A percentile compares a stretch with the other conserved stretches of the same genome.
Evolutionary conservation across 306 rosid species (phyloP).

Genomic region (Alnus rubra): DNA sequence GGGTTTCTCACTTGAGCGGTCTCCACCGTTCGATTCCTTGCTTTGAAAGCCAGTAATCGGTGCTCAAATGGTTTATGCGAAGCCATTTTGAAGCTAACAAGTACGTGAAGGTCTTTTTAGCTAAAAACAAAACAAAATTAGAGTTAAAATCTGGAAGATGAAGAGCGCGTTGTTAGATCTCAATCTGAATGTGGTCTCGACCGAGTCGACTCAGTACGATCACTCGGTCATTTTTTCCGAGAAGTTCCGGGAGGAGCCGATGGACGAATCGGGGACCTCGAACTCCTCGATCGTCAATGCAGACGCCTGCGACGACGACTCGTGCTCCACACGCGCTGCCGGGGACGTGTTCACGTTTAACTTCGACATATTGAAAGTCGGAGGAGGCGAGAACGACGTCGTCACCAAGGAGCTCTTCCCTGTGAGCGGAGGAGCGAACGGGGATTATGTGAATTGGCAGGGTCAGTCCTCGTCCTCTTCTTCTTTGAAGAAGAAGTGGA

Average conservation of each 20-base stretch:
- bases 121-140: background rate
- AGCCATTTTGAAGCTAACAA: slow-evolving; percentile 6
- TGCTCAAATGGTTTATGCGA: background rate
- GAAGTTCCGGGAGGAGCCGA: slow-evolving; percentile 58
- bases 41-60: slow-evolving; percentile 24
- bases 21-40: slow-evolving; percentile 18
- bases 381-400: slow-evolving; percentile 37
- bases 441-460: slow-evolving; percentile 44
- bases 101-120: slow-evolving; percentile 21
- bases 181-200: slow-evolving; percentile 66
- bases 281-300: slow-evolving; percentile 95
- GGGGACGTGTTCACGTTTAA: slow-evolving; percentile 60
- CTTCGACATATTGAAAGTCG: slow-evolving; percentile 82
- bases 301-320: slow-evolving; percentile 83
- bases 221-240: slow-evolving; percentile 43
- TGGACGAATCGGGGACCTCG: slow-evolving; percentile 95
- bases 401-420: slow-evolving; percentile 77
- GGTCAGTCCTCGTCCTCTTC: slow-evolving; percentile 50
- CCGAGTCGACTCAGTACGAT: slow-evolving; percentile 51
- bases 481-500: slow-evolving; percentile 54
- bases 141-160: slow-evolving; percentile 34
- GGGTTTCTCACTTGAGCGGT: slow-evolving; percentile 30
- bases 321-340: slow-evolving; percentile 77
- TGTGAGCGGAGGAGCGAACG: slow-evolving; percentile 31
- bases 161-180: slow-evolving; percentile 70